A percentile compares a stretch with the other conserved stretches of the same genome.
phyloP scores from a whole-genome alignment of 192 early-diverging fungal genomes.

The Jimgerdemannia lactiflua region DNA sequence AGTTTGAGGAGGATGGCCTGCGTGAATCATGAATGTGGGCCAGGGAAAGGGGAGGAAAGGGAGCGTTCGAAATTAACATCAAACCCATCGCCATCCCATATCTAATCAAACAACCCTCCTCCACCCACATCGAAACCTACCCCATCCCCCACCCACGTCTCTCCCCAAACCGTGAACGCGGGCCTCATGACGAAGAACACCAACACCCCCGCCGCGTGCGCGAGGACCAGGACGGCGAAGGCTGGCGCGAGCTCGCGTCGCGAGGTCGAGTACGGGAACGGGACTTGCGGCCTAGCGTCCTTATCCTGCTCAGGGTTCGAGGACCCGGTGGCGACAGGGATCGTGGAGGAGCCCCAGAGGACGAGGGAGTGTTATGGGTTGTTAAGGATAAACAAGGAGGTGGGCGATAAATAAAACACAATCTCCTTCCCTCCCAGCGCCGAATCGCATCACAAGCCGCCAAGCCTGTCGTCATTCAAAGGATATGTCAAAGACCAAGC shows the following conservation, averaged over 20 bases:
- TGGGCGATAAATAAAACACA: slow-evolving; percentile 31
- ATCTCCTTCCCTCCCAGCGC: slow-evolving; percentile 33
- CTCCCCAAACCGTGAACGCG: slow-evolving; percentile 4
- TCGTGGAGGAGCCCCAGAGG: slow-evolving; percentile 27
- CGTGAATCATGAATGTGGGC: not conserved
- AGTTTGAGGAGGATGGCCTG: slow-evolving; percentile 16
- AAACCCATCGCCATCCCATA: too few relatives aligned
- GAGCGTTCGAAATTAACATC: not conserved
- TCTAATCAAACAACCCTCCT: not conserved
- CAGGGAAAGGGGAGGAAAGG: slow-evolving; percentile 5
- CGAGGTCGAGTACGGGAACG: slow-evolving; percentile 24
- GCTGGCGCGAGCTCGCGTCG: slow-evolving; percentile 20
- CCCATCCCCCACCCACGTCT: not conserved
- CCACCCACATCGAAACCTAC: slow-evolving; percentile 10
- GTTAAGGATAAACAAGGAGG: slow-evolving; percentile 4
- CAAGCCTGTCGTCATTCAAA: slow-evolving; percentile 44
- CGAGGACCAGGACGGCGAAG: slow-evolving; percentile 22
- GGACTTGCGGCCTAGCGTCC: not conserved
- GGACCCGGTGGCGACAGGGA: slow-evolving; percentile 20
- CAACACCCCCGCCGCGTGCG: slow-evolving; percentile 27
- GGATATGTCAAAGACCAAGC: slow-evolving; percentile 68
- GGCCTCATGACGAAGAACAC: slow-evolving; percentile 33
- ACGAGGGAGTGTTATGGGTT: slow-evolving; percentile 42
- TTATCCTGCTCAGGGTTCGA: slow-evolving; percentile 5
- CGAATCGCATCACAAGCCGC: slow-evolving; percentile 27